Conservation (phyloP, 176 grass and related monocot genomes). For the Cenchrus fungigraminus region DNA sequence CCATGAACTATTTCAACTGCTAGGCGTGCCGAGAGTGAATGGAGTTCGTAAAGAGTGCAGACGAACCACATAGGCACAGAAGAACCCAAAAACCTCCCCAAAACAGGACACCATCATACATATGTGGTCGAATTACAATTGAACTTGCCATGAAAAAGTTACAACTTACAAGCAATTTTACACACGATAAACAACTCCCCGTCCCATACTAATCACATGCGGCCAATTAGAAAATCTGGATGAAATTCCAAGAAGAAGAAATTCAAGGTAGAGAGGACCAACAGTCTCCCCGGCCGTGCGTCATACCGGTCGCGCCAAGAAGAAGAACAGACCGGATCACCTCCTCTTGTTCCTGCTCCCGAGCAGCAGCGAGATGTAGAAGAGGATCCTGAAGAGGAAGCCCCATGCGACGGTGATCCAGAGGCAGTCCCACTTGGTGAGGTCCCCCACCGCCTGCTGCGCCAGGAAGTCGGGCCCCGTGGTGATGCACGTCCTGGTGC, state of each 20-base stretch:
- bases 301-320: no score
- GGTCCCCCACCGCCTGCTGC: slow-evolving; percentile 81
- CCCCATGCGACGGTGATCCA: slow-evolving; percentile 92
- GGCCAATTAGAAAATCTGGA: slow-evolving; percentile 24
- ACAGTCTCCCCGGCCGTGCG: background rate
- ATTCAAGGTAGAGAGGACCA: background rate
- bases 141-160: slow-evolving; percentile 28
- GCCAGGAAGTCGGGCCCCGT: slow-evolving; percentile 65
- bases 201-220: slow-evolving; percentile 3
- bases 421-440: slow-evolving; percentile 96
- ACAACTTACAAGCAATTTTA: slow-evolving; percentile 39
- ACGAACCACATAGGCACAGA: background rate
- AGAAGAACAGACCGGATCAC: slow-evolving; percentile 7
- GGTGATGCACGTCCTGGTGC: slow-evolving; percentile 70
- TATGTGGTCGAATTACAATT: slow-evolving; percentile 19
- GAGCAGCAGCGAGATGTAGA: slow-evolving; percentile 77
- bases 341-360: slow-evolving; percentile 94
- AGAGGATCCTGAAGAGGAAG: slow-evolving; percentile 83
- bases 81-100: background rate
- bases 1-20: background rate
- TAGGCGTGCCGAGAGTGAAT: background rate
- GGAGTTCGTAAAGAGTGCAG: background rate
- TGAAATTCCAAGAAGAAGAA: background rate
- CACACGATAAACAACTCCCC: slow-evolving; percentile 26
- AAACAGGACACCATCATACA: background rate